Evolutionary conservation across 2,329 filamentous ascomycete genomes (phyloP).

Genomic region (Curvularia spicifera): DNA sequence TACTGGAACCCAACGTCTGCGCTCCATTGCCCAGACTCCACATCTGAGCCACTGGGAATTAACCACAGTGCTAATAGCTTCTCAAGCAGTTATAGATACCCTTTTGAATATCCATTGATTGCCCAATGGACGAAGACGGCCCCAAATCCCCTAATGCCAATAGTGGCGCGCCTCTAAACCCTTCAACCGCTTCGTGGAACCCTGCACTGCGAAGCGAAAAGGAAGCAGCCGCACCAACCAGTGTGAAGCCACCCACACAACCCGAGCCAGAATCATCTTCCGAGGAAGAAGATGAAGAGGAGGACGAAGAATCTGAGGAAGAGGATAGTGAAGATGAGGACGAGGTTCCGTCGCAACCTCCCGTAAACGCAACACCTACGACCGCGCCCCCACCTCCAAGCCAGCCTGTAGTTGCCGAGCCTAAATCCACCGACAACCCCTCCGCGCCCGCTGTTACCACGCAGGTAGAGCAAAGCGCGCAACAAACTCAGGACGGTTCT

Average conservation of each 20-base stretch:
- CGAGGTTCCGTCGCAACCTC: conserved; percentile 10
- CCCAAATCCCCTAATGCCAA: conserved; percentile 53
- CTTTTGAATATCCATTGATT: conserved; percentile 36
- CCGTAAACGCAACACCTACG: conserved; percentile 7
- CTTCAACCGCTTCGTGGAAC: conserved; percentile 57
- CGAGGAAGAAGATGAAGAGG: conserved; percentile 28
- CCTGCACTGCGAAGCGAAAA: conserved; percentile 60
- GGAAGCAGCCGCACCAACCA: conserved; percentile 17
- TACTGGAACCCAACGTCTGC: conserved; percentile 6
- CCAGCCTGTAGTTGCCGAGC: conserved; percentile 12
- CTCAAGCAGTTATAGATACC: conserved; percentile 46
- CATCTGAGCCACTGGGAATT: conserved; percentile 3
- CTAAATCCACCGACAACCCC: conserved; percentile 7
- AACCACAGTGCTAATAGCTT: conserved; percentile 32
- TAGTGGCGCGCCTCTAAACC: conserved; percentile 30
- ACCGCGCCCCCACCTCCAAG: conserved; percentile 12
- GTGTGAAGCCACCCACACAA: conserved; percentile 19
- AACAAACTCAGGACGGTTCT: conserved; percentile 12
- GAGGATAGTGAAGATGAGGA: conserved; percentile 19
- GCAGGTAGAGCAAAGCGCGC: conserved; percentile 39
- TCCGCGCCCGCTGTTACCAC: conserved; percentile 40
- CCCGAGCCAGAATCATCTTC: conserved; percentile 23
- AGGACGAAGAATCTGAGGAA: conserved; percentile 17
- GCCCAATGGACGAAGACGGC: conserved; percentile 46
- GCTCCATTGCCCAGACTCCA: conserved; percentile 19